Evolutionary conservation across 2,329 filamentous ascomycete species (phyloP).

Genomic region (Ascochyta clinopodiicola): DNA sequence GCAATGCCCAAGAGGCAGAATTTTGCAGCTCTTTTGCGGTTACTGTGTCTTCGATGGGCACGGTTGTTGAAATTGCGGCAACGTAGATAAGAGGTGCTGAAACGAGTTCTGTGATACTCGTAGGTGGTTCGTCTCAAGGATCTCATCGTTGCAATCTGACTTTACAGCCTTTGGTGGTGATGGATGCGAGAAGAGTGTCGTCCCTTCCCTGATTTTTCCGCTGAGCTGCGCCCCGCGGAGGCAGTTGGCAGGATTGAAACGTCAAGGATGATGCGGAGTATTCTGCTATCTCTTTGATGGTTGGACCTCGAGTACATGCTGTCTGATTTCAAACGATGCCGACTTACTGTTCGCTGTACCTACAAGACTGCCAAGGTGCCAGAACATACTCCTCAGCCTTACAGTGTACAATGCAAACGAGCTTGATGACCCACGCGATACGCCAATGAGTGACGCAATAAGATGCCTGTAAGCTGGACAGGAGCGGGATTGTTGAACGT

Average conservation of each 20-base stretch:
- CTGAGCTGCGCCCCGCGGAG: no score
- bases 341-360: constrained; percentile 12
- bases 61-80: no score
- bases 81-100: no score
- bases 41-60: background rate
- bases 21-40: background rate
- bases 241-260: background rate
- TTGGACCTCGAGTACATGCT: background rate
- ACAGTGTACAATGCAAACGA: background rate
- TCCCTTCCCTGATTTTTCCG: no score
- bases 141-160: no score
- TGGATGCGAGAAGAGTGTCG: no score
- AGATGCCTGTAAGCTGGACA: background rate
- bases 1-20: no score
- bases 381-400: constrained; percentile 4
- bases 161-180: no score
- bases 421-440: background rate
- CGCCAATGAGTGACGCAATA: background rate
- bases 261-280: no score
- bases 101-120: no score
- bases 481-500: background rate
- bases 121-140: no score
- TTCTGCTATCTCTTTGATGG: background rate
- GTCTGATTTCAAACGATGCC: constrained; percentile 1
- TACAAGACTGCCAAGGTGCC: constrained; percentile 9